These are phyloP conservation scores for Pseudocohnilembus persalinus DNA, from an alignment of 169 alveolate species.

Conservation along the genomic window DNA sequence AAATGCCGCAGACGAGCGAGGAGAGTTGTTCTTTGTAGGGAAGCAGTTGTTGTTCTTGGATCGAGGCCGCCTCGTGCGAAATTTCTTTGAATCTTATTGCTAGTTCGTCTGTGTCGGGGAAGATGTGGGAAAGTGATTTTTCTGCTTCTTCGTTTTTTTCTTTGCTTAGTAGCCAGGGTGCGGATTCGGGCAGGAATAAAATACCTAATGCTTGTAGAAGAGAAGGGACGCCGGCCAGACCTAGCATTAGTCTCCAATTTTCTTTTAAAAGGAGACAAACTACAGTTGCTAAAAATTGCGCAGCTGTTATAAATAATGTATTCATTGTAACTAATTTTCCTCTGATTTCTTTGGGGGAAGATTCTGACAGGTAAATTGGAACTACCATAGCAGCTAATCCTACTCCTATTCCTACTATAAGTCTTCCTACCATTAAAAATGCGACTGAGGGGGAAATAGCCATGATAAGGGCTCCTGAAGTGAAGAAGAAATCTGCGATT, in stretches of 20 bases:
- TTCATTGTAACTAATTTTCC: conserved; percentile 42
- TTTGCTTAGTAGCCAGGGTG: neutral
- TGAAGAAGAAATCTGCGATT: conserved; percentile 40
- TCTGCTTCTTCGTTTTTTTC: neutral
- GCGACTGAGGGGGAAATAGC: neutral
- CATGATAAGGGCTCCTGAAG: conserved; percentile 34
- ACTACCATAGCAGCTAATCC: conserved; percentile 29
- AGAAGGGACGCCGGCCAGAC: neutral
- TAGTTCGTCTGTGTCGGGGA: neutral
- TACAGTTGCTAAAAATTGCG: conserved; percentile 33
- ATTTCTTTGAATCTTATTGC: neutral
- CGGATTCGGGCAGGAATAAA: neutral
- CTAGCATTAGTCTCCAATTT: neutral
- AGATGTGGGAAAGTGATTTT: neutral
- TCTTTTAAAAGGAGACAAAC: neutral
- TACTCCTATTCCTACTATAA: neutral
- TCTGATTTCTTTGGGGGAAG: conserved; percentile 38
- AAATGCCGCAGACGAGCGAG: neutral
- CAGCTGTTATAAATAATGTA: conserved; percentile 27
- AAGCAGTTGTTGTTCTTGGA: neutral
- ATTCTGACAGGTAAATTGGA: conserved; percentile 50
- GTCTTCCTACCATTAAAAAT: neutral
- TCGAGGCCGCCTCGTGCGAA: neutral
- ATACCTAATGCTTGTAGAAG: neutral
- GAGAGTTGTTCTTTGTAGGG: neutral